These are phyloP conservation scores for Pichia sp. DNA, from an alignment of 1,139 yeast genomes.

Conservation along the genomic window DNA sequence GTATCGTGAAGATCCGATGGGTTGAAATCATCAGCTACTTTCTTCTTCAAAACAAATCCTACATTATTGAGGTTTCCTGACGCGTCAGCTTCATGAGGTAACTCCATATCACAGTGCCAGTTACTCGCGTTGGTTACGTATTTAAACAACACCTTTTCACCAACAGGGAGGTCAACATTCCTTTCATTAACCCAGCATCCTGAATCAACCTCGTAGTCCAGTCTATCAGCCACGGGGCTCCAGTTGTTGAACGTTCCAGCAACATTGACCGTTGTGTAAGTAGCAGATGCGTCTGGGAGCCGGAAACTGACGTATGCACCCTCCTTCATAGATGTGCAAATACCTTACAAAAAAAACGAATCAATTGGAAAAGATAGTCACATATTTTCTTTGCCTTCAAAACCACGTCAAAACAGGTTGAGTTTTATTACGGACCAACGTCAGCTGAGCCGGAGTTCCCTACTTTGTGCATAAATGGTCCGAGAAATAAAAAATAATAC, in stretches of 20 bases:
- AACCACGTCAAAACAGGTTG: no score
- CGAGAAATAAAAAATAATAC: no score
- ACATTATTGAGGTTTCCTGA: conserved; percentile 19
- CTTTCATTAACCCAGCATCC: conserved; percentile 8
- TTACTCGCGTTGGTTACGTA: conserved; percentile 17
- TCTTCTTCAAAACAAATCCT: conserved; percentile 3
- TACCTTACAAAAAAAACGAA: neutral
- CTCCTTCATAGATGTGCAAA: neutral
- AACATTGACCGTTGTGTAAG: conserved; percentile 7
- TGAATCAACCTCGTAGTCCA: conserved; percentile 3
- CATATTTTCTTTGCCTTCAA: no score
- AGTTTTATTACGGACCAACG: no score
- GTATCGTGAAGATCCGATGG: no score
- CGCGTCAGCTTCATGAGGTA: conserved; percentile 16
- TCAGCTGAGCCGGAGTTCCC: no score
- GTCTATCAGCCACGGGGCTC: conserved; percentile 5
- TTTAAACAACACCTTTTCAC: conserved; percentile 19
- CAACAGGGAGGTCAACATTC: conserved; percentile 2
- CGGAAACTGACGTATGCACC: conserved; percentile 1
- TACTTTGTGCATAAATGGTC: no score
- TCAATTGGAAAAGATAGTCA: no score
- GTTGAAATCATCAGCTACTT: no score
- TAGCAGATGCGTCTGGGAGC: conserved; percentile 4
- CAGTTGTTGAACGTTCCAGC: conserved; percentile 17
- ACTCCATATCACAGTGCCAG: conserved; percentile 18